Evolutionary conservation across 768 basidiomycete genomes (phyloP).

Genomic region (Lanmaoa pseudosensibilis): DNA sequence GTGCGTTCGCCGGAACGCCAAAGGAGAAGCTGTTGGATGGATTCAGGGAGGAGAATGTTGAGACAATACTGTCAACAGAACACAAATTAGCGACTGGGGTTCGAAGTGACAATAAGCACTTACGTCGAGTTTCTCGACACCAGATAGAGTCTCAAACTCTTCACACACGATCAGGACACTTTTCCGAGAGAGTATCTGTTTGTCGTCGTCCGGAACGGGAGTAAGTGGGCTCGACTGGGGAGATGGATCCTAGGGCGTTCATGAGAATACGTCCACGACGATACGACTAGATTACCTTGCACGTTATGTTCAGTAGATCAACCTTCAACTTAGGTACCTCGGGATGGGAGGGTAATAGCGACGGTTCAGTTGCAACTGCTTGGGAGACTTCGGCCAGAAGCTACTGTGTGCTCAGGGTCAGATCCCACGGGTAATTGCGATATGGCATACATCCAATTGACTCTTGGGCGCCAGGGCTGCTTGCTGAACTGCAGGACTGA

Average conservation of each 20-base stretch:
- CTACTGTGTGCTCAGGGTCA: constrained; percentile 22
- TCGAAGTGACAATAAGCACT: constrained; percentile 14
- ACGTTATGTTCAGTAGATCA: background rate
- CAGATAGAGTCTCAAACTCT: constrained; percentile 45
- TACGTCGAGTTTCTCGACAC: constrained; percentile 54
- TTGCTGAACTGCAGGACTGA: constrained; percentile 16
- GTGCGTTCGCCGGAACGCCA: constrained; percentile 67
- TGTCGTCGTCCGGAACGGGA: constrained; percentile 13
- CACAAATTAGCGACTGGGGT: background rate
- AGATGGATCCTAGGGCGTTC: constrained; percentile 15
- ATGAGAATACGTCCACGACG: background rate
- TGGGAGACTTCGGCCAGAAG: constrained; percentile 31
- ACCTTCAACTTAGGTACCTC: constrained; percentile 22
- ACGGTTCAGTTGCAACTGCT: constrained; percentile 31
- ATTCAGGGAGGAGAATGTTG: constrained; percentile 70
- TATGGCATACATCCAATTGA: constrained; percentile 29
- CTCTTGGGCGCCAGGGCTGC: constrained; percentile 18
- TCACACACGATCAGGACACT: constrained; percentile 36
- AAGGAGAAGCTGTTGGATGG: constrained; percentile 68
- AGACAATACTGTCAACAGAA: constrained; percentile 56
- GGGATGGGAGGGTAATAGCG: constrained; percentile 26
- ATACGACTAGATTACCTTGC: constrained; percentile 14
- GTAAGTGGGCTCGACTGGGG: constrained; percentile 25
- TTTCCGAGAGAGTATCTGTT: background rate
- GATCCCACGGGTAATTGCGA: constrained; percentile 10